Conservation (phyloP, 306 rosid genomes). For the Hylodesmum podocarpum region DNA sequence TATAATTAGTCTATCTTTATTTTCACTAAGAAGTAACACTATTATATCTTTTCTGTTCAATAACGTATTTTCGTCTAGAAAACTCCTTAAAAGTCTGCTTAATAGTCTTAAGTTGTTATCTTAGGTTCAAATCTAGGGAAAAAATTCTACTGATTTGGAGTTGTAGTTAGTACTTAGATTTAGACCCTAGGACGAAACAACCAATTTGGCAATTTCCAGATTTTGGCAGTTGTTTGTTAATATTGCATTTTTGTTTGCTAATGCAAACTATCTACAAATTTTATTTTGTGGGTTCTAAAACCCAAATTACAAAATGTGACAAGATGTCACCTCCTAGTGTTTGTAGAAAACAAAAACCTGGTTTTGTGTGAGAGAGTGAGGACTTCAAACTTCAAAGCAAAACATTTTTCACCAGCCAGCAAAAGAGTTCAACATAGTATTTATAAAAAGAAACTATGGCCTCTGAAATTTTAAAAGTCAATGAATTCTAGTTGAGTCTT, state of each 20-base stretch:
- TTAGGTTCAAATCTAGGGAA: conserved; percentile 7
- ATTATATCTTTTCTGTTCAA: not conserved
- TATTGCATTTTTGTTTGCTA: not conserved
- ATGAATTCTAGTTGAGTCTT: not conserved
- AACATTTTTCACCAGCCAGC: not conserved
- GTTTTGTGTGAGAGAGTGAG: not conserved
- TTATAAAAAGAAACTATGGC: not conserved
- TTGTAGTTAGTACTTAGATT: not conserved
- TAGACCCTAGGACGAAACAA: not conserved
- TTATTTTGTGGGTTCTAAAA: not conserved
- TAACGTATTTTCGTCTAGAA: not conserved
- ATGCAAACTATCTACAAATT: not conserved
- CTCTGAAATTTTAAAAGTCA: not conserved
- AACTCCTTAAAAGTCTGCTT: not conserved
- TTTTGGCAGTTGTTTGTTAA: not conserved
- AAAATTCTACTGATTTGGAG: not conserved
- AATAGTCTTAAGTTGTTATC: not conserved
- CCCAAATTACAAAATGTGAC: not conserved
- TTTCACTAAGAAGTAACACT: too few relatives aligned
- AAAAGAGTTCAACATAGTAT: not conserved
- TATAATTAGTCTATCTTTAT: too few relatives aligned
- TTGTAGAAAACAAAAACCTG: not conserved
- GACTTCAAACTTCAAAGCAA: not conserved
- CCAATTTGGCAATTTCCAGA: not conserved
- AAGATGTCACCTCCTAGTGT: not conserved